Percentiles rank a stretch among this genome's conserved stretches.
phyloP scores from a whole-genome alignment of 2,329 filamentous ascomycete genomes.

The Aspergillus alliaceus region DNA sequence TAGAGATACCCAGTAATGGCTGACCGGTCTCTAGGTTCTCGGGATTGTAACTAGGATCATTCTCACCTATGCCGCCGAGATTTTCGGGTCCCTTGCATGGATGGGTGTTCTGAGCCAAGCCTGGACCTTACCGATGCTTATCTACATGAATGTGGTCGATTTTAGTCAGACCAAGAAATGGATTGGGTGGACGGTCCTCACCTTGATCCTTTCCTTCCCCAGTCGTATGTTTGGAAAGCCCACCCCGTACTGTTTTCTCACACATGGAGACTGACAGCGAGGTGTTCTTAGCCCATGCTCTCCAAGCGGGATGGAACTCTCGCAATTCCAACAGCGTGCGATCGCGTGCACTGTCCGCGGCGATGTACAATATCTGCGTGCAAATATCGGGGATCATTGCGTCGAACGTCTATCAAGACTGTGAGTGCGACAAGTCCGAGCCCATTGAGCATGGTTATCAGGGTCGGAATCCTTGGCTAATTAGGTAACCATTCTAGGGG shows the following conservation, averaged over 20 bases:
- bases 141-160: constrained; percentile 52
- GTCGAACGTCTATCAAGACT: constrained; percentile 37
- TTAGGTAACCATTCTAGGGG: constrained; percentile 21
- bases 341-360: constrained; percentile 37
- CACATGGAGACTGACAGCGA: constrained; percentile 2
- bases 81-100: constrained; percentile 50
- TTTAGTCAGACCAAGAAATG: constrained; percentile 48
- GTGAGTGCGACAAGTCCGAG: constrained; percentile 11
- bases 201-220: constrained; percentile 53
- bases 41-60: constrained; percentile 14
- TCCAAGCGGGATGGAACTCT: constrained; percentile 46
- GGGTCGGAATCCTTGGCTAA: neutral
- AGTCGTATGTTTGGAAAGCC: constrained; percentile 34
- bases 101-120: constrained; percentile 54
- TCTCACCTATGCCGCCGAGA: constrained; percentile 32
- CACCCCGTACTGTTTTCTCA: neutral
- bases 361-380: constrained; percentile 43
- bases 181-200: constrained; percentile 53
- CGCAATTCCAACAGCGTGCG: constrained; percentile 42
- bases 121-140: constrained; percentile 55
- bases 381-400: constrained; percentile 36
- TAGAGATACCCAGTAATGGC: constrained; percentile 5
- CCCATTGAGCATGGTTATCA: neutral
- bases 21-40: constrained; percentile 8
- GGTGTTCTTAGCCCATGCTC: constrained; percentile 49